Base-by-base conservation (phyloP, 441 rosid genomes). In the Macaranga tanarius region DNA sequence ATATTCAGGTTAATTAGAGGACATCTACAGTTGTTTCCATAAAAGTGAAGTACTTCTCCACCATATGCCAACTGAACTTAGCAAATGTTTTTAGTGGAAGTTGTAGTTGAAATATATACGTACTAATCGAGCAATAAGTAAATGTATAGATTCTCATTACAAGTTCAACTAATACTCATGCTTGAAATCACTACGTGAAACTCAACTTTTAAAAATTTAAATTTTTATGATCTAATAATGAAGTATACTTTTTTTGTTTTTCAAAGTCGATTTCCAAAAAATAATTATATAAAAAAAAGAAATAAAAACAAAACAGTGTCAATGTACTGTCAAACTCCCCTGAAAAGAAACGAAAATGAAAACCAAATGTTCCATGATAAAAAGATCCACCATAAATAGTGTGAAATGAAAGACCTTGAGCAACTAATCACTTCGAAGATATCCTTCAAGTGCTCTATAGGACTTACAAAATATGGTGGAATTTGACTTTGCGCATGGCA, bases 91-190 rank as follows among this genome's bases (percentile, higher is more conserved):
- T 55, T 54, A 54, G 71, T 68, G 71, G 62, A 55, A 17, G 62
- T 54, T 55, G 57, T 62, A 66, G 70, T 66, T 66, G 70, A 31
- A 66, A 66, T 62, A n/a, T n/a, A n/a, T n/a, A n/a, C n/a, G n/a
- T n/a, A 26, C 48, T 17, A 25, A 52, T 34, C 16, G 58, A 45
- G 70, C 70, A 66, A 66, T 50, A 66, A 25, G 3, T 48, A 22
- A 62, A 45, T 5, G 48, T 60, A 40, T 28, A 62, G 66, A 62
- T 40, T 12, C 7, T 15, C 70, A 50, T 48, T 51, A 31, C n/a
- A 11, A 51, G 23, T 15, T 7, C 48, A 17, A 28, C 34, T 1
- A 48, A 8, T 13, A 13, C 22, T 28, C 3, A 28, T 28, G 31
- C 31, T 28, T 28, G 31, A 28, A 28, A 28, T 34, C 6, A 34